Evolutionary conservation across 2,329 filamentous ascomycete genomes (phyloP).

Genomic region (Sarocladium kiliense): DNA sequence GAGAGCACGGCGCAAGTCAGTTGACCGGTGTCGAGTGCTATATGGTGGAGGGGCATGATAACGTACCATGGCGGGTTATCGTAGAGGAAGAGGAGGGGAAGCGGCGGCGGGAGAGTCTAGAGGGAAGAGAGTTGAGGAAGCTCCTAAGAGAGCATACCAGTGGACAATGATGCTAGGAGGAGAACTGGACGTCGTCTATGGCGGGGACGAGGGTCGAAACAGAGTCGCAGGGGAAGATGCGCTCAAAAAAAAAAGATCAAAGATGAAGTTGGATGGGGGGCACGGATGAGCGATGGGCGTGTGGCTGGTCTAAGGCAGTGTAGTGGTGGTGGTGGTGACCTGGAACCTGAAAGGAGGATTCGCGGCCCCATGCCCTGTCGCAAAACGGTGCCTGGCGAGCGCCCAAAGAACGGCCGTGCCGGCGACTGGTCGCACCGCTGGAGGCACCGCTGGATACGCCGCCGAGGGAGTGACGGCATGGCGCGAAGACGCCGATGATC

Average conservation of each 20-base stretch:
- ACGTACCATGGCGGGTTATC: slow-evolving; percentile 28
- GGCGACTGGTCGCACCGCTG: not conserved
- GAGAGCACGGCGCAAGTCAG: slow-evolving; percentile 12
- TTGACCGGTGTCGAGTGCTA: slow-evolving; percentile 6
- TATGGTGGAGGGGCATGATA: not conserved
- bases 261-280: slow-evolving; percentile 2
- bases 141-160: not conserved
- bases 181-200: not conserved
- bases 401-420: not conserved
- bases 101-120: not conserved
- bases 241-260: not conserved
- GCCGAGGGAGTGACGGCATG: not conserved
- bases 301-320: not conserved
- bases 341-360: slow-evolving; percentile 1
- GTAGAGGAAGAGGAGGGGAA: slow-evolving; percentile 13
- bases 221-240: not conserved
- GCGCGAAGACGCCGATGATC: not conserved
- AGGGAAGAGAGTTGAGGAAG: slow-evolving; percentile 12
- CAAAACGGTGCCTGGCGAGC: slow-evolving; percentile 1
- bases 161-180: not conserved
- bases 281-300: not conserved
- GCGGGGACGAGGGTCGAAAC: not conserved
- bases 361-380: not conserved
- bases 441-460: no score
- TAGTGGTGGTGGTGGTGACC: no score